Evolutionary conservation across 2,329 filamentous ascomycete genomes (phyloP).

Genomic region (Neophaeococcomyces aloes): DNA sequence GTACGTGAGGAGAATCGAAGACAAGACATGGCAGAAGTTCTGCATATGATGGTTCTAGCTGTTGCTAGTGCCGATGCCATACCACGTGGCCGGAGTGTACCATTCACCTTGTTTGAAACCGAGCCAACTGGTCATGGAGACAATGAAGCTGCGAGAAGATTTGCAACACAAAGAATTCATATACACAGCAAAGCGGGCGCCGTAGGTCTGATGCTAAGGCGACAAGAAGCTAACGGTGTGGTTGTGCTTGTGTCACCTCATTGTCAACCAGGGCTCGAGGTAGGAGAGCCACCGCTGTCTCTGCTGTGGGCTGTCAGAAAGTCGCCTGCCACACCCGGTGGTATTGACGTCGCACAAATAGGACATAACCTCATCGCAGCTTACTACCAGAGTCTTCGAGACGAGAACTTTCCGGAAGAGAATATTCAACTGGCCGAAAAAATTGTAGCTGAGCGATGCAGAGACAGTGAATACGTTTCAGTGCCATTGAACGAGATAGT

Average conservation of each 20-base stretch:
- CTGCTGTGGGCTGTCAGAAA: conserved; percentile 18
- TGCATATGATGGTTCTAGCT: conserved; percentile 19
- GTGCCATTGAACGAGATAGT: conserved; percentile 15
- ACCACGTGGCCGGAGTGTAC: conserved; percentile 9
- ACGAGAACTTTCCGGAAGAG: conserved; percentile 18
- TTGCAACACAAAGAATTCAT: conserved; percentile 13
- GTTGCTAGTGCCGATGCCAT: conserved; percentile 14
- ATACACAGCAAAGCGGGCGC: conserved; percentile 18
- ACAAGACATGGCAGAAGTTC: conserved; percentile 20
- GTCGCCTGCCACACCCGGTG: conserved; percentile 9
- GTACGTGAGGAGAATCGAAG: conserved; percentile 15
- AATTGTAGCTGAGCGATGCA: conserved; percentile 14
- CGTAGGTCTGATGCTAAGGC: conserved; percentile 15
- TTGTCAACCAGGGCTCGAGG: conserved; percentile 18
- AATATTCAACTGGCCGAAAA: conserved; percentile 17
- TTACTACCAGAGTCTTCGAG: conserved; percentile 19
- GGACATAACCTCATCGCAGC: conserved; percentile 16
- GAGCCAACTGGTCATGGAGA: conserved; percentile 17
- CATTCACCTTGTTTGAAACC: conserved; percentile 20
- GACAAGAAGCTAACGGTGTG: too few relatives aligned
- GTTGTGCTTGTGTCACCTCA: conserved; percentile 13
- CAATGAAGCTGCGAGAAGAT: conserved; percentile 10
- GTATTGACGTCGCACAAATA: conserved; percentile 10
- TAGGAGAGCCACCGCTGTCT: conserved; percentile 14
- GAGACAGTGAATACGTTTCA: conserved; percentile 9